Base-by-base conservation (phyloP, 2,329 filamentous ascomycete genomes). In the Colletotrichum sublineola region DNA sequence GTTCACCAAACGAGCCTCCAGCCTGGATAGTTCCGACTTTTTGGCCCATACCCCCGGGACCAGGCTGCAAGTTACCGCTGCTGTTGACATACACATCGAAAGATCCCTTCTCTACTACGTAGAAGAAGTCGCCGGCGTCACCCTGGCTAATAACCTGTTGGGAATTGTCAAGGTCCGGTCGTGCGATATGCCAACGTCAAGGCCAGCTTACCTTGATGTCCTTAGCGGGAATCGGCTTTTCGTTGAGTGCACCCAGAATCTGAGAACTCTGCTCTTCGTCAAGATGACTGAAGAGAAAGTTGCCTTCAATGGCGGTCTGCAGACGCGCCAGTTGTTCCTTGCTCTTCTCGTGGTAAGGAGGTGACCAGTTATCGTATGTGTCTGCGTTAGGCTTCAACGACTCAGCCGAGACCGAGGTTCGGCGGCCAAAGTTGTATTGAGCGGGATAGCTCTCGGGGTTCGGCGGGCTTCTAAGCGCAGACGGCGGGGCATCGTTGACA, bases 51-150 rank as follows among this genome's bases (percentile, higher is more conserved):
- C 96, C 96, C 58, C 95, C 91, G 0, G 89, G 86, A 0, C 96
- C 96, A 9, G 94, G 87, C 79, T 97, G 93, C 66, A 97, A 87
- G 52, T 90, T 86, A 73, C 96, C 96, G 12, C 88, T 88, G 15
- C 88, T 82, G 81, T 98, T 95, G 82, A 98, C 95, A 79, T 96
- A 94, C 69, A 98, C 92, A 77, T 97, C 94, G 78, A 98, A 98
- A 31, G 88, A 87, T 52, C 96, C 96, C 75, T 92, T 93, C 81
- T 99, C 96, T 24, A 98, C 95, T 36, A 99, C 92, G 81, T 99
- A 99, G 84, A 99, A 99, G 85, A 93, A 98, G 83, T 99, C 96
- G 55, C 96, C 96, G 0, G 95, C 92, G 79, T 98, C 96, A 67
- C 96, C 96, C 85, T 99, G 96, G 62, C 92, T 93, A 76, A 99